Evolutionary conservation across 805 yeast genomes (phyloP), one percentile per base, ranked within the genome.

Genomic region (Candida sphagnicola): DNA sequence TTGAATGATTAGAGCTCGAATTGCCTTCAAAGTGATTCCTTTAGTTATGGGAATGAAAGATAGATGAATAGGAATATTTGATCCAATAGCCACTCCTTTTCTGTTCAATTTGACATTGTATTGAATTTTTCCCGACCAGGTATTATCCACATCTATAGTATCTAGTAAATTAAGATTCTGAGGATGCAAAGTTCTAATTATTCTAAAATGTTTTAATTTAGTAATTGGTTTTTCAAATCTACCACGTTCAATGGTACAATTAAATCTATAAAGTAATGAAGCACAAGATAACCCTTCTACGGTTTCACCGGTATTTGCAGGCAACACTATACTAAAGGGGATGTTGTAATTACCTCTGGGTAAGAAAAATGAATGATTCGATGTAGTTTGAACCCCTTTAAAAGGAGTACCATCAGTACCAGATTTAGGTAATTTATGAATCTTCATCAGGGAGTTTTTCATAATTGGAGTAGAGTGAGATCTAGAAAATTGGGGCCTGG

Each of bases 51-150:
- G 81, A 6, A 75, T 63, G 13, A 76, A 59, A 6, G 70, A 45
- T 1, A 75, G 49, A 39, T 59, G 57, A 17, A 76, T 59, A 11
- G 74, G 71, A 8, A 71, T 51, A 3, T 50, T 51, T 1, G 74
- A 61, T 1, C 80, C 80, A 3, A 75, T 41, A 0, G 81, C 74
- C 3, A 76, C 53, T 0, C 71, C 75, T 38, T 65, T 71, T 31
- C 58, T 61, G 1, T 67, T 66, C 16, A 75, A 43, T 32, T 58
- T 51, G 3, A 76, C 77, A 34, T 62, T 64, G 47, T 76, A 76
- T 44, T 75, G 77, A 18, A 74, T 59, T 45, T 75, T 75, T 0
- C 67, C 68, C 0, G 78, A 72, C 82, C 82, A 76, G 2, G 70
- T 61, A 47, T 72, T 74, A 42, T 65, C 66, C 35, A 75, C 65